Base-by-base conservation (phyloP, 2,329 filamentous ascomycete genomes). In the Scedosporium dehoogii region DNA sequence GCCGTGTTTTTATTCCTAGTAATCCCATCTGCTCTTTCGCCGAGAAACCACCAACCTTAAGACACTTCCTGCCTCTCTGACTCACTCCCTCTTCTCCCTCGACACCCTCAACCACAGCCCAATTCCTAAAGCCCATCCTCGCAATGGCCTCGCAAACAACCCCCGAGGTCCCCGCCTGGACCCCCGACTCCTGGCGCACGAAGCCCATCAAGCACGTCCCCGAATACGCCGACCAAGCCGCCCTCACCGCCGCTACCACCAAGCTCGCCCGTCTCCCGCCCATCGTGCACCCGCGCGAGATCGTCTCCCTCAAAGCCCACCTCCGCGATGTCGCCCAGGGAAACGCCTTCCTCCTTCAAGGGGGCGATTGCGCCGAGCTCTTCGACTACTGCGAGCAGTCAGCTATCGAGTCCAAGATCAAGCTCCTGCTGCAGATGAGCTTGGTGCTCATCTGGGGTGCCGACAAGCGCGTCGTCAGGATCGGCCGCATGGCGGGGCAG, bases 391-490 rank as follows among this genome's bases (percentile, higher is more conserved):
- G 94, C 75, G 87, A 90, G 69, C 88, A 92, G 73, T 83, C 84
- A 14, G 89, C 90, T 67, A 97, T 99, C 68, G 92, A 97, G 76
- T 89, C 91, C 66, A 99, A 97, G 80, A 91, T 97, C 75, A 97
- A 97, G 78, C 84, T 99, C 27, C 83, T 99, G 33, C 79, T 99
- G 64, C 94, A 99, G 77, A 97, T 99, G 93, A 96, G 91, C 67
- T 78, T 99, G 68, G 91, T 99, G 1, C 81, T 99, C 64, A 92
- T 97, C 73, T 97, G 92, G 88, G 94, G 91, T 68, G 82, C 81
- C 64, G 81, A 83, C 75, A 86, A 86, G 76, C 90, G 90, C 5
- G 92, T 99, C 3, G 91, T 99, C 58, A 86, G 94, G 68, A 96
- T 99, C 70, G 94, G 91, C 16, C 86, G 94, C 64, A 97, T 97